These are phyloP conservation scores for Amyloporia xantha DNA, from an alignment of 768 basidiomycete genomes.

Conservation along the genomic window DNA sequence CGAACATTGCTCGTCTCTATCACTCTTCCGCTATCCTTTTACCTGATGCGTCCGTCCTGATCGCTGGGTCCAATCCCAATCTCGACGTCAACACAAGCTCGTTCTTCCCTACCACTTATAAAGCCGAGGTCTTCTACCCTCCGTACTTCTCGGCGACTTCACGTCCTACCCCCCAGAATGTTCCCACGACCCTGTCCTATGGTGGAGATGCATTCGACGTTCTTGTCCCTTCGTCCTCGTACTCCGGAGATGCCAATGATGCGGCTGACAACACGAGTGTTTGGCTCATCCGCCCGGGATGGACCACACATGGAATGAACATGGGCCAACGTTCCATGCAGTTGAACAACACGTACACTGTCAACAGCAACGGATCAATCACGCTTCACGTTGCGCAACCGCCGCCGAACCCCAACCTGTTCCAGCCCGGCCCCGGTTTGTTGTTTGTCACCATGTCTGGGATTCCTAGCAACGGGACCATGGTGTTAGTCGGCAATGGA, in stretches of 20 bases:
- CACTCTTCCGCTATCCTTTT: slow-evolving; percentile 90
- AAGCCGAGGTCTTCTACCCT: slow-evolving; percentile 88
- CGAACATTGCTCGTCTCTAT: slow-evolving; percentile 75
- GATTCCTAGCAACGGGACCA: slow-evolving; percentile 74
- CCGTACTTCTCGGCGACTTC: slow-evolving; percentile 67
- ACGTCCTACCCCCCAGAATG: slow-evolving; percentile 63
- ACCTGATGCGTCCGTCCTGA: slow-evolving; percentile 77
- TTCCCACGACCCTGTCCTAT: slow-evolving; percentile 74
- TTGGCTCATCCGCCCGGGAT: slow-evolving; percentile 76
- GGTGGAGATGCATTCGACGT: slow-evolving; percentile 81
- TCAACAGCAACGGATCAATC: slow-evolving; percentile 71
- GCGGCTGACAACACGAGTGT: slow-evolving; percentile 73
- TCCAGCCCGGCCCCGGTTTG: slow-evolving; percentile 86
- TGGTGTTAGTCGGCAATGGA: slow-evolving; percentile 76
- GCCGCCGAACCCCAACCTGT: slow-evolving; percentile 77
- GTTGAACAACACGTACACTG: slow-evolving; percentile 80
- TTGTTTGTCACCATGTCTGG: slow-evolving; percentile 80
- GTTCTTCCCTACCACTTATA: slow-evolving; percentile 69
- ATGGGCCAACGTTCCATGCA: slow-evolving; percentile 81
- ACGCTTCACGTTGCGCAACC: slow-evolving; percentile 75
- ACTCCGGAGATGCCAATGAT: slow-evolving; percentile 58
- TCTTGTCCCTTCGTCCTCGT: slow-evolving; percentile 56
- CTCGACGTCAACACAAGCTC: slow-evolving; percentile 66
- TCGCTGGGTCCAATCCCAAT: slow-evolving; percentile 93
- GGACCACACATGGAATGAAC: slow-evolving; percentile 82